A percentile compares a stretch with the other conserved stretches of the same genome.
Conservation (phyloP, 108 stramenopile genomes). For the Pseudonitzschia pungens region DNA sequence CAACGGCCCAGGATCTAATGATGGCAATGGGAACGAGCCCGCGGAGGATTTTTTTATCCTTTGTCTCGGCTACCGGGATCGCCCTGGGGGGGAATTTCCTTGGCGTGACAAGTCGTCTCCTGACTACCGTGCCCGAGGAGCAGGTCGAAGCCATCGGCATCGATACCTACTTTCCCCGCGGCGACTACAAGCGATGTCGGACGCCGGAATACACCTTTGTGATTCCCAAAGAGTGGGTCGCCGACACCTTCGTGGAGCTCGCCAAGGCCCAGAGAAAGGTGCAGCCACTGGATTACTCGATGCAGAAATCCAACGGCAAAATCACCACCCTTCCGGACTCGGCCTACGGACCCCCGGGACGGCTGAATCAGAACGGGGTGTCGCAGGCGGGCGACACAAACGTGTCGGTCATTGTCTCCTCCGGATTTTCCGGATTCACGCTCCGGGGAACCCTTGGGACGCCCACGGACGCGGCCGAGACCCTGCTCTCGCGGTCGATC, state of each 20-base stretch:
- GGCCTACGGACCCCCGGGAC: slow-evolving; percentile 76
- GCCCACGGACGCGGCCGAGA: slow-evolving; percentile 57
- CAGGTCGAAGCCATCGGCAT: slow-evolving; percentile 56
- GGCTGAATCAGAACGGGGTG: slow-evolving; percentile 48
- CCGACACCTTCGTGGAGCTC: slow-evolving; percentile 67
- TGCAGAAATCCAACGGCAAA: slow-evolving; percentile 22
- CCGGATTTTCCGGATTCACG: slow-evolving; percentile 45
- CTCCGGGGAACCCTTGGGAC: slow-evolving; percentile 53
- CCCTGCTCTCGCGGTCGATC: slow-evolving; percentile 45
- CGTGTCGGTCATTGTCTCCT: slow-evolving; percentile 63
- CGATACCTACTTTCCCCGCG: slow-evolving; percentile 69
- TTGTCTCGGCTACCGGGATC: slow-evolving; percentile 54
- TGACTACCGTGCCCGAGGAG: slow-evolving; percentile 54
- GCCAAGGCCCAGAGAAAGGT: slow-evolving; percentile 65
- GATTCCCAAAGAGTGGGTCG: slow-evolving; percentile 84
- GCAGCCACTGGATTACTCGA: slow-evolving; percentile 56
- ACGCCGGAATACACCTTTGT: slow-evolving; percentile 60
- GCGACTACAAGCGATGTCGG: slow-evolving; percentile 60
- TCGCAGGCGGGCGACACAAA: slow-evolving; percentile 68
- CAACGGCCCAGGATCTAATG: slow-evolving; percentile 44
- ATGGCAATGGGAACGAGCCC: slow-evolving; percentile 65
- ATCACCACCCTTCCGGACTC: slow-evolving; percentile 41
- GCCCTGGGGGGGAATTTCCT: slow-evolving; percentile 72
- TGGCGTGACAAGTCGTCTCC: slow-evolving; percentile 61
- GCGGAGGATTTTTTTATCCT: slow-evolving; percentile 48